Evolutionary conservation across 176 grass and related monocot genomes (phyloP).

Genomic region (Bothriochloa decipiens): DNA sequence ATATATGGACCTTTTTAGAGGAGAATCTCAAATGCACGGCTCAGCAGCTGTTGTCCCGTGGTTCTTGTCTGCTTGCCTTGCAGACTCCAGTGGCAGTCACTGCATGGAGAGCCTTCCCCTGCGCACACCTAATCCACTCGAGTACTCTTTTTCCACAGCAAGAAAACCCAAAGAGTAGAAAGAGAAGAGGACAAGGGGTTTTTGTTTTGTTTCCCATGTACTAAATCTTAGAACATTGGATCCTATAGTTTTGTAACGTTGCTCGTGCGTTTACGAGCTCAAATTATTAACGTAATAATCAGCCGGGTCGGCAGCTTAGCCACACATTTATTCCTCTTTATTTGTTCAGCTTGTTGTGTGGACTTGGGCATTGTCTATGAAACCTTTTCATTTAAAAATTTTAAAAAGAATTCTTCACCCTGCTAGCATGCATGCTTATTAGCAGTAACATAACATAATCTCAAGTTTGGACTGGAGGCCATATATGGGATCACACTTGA

Average conservation of each 20-base stretch:
- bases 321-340: neutral
- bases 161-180: neutral
- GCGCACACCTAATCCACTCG: neutral
- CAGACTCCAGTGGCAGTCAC: no score
- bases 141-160: neutral
- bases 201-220: neutral
- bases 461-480: neutral
- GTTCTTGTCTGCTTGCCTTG: conserved; percentile 2
- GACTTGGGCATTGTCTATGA: no score
- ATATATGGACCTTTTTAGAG: neutral
- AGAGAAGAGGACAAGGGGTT: neutral
- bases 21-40: neutral
- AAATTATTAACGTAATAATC: neutral
- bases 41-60: neutral
- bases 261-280: neutral
- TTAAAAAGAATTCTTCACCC: no score
- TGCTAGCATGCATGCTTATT: neutral
- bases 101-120: neutral
- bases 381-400: no score
- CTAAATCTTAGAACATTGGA: neutral
- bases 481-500: neutral
- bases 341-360: neutral
- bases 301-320: neutral
- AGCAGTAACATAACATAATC: neutral
- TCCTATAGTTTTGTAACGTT: neutral